Conservation (phyloP, 371 early-diverging fungal species). For the Zychaea mexicana region DNA sequence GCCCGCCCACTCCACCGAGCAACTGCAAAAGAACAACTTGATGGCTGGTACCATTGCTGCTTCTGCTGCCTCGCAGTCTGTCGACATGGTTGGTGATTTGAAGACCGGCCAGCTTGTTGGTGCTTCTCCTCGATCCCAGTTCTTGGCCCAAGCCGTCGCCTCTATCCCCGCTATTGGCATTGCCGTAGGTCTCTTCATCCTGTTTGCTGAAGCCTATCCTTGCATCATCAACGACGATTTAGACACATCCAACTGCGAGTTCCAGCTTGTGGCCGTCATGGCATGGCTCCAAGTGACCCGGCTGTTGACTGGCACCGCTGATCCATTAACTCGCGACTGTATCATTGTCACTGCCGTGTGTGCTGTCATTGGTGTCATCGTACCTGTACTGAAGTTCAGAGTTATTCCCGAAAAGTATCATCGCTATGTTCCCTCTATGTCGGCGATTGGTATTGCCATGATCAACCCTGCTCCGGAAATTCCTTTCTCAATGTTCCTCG, state of each 20-base stretch:
- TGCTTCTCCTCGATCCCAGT: conserved; percentile 65
- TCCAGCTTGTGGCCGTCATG: conserved; percentile 58
- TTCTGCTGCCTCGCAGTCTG: conserved; percentile 62
- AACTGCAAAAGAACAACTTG: conserved; percentile 56
- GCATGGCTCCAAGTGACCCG: conserved; percentile 69
- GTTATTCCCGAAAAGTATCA: conserved; percentile 56
- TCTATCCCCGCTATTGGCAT: conserved; percentile 61
- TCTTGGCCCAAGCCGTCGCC: conserved; percentile 65
- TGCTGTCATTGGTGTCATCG: conserved; percentile 47
- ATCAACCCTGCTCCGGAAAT: conserved; percentile 63
- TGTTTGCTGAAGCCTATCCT: conserved; percentile 65
- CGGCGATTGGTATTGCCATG: conserved; percentile 73
- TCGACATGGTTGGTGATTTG: conserved; percentile 70
- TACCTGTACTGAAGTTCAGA: conserved; percentile 55
- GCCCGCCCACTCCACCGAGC: conserved; percentile 38
- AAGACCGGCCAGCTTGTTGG: conserved; percentile 65
- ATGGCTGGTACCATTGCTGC: conserved; percentile 65
- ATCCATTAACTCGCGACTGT: conserved; percentile 42
- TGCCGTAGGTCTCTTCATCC: conserved; percentile 59
- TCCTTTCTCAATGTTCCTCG: conserved; percentile 64
- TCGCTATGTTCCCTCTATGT: conserved; percentile 60
- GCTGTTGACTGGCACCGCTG: conserved; percentile 54
- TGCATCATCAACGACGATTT: conserved; percentile 46
- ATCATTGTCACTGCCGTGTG: conserved; percentile 54
- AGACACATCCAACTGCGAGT: conserved; percentile 45